Evolutionary conservation across 1,284 basidiomycete genomes (phyloP), one percentile per base, ranked within the genome.

Genomic region (Boletus sp.): DNA sequence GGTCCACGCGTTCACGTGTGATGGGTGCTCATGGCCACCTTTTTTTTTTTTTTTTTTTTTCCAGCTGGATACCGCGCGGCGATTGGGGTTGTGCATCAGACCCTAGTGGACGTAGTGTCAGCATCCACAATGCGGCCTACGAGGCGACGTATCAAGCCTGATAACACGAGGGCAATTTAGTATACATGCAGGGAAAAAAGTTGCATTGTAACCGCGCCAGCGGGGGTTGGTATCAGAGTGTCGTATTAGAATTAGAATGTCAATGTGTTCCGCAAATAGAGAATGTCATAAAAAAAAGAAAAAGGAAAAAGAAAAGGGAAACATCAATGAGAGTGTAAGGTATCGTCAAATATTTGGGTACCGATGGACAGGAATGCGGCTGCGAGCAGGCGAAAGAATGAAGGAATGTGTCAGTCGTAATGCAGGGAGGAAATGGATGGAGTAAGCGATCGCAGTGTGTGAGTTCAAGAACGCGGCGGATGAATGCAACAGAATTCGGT

Each of bases 1-100:
- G 56, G 58, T 60, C 12, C 23, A 35, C 55, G 54, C 57, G 36
- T 40, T 44, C 20, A 50, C 41, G 30, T 50, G 41, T 50, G 27
- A 44, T 33, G 41, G 13, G 30, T 42, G 47, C 41, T 60, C 25
- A 59, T 22, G 35, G 23, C 25, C 10, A 16, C 17, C 43, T n/a
- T n/a, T n/a, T n/a, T n/a, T n/a, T n/a, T n/a, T n/a, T n/a, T 41
- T 40, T 38, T 41, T 16, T 38, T 42, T 46, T 29, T 4, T 46
- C 41, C 66, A 88, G 87, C 55, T 94, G 91, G 92, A 85, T 94
- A 65, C 93, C 91, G 35, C 82, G 92, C 58, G 88, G 86, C 44
- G 95, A 98, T 67, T 99, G 95, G 95, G 95, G 95, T 47, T 97
- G 96, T 64, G 77, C 90, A 4, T 72, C 89, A 25, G 96, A 99